These are phyloP conservation scores for Steccherinum ochraceum DNA, from an alignment of 768 basidiomycete species.

Conservation along the genomic window DNA sequence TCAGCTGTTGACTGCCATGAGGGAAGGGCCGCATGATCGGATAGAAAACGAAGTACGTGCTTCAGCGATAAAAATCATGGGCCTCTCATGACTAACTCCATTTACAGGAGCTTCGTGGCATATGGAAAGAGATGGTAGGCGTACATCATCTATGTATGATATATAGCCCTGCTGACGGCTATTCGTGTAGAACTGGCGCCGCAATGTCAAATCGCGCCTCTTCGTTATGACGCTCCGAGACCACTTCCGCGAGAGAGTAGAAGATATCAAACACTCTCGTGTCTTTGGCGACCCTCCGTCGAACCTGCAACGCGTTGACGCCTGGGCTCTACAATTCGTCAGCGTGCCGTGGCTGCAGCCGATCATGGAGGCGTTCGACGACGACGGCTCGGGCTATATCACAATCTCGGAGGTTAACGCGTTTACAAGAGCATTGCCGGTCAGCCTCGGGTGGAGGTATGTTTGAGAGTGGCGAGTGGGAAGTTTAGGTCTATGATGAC, in stretches of 20 bases:
- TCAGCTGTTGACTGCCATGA: conserved; percentile 15
- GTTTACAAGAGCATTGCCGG: conserved; percentile 21
- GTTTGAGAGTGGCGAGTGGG: no score
- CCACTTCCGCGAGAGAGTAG: conserved; percentile 20
- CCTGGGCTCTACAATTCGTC: conserved; percentile 24
- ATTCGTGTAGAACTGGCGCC: conserved; percentile 21
- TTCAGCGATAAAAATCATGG: no score
- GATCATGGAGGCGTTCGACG: conserved; percentile 27
- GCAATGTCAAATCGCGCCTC: conserved; percentile 21
- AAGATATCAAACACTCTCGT: not conserved
- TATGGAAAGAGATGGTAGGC: conserved; percentile 23
- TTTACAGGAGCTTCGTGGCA: conserved; percentile 14
- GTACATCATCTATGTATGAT: no score
- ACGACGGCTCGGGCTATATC: conserved; percentile 28
- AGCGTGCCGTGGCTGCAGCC: conserved; percentile 15
- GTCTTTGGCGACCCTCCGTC: no score
- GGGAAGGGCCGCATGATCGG: conserved; percentile 18
- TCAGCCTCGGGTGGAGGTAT: conserved; percentile 26
- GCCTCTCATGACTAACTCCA: no score
- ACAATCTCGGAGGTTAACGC: conserved; percentile 27
- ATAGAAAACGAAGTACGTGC: conserved; percentile 19
- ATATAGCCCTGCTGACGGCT: no score
- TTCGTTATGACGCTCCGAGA: conserved; percentile 26
- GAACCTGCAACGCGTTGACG: conserved; percentile 4
- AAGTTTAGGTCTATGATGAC: no score